Conservation (phyloP, 345 rosid species). For the Sonneratia caseolaris region DNA sequence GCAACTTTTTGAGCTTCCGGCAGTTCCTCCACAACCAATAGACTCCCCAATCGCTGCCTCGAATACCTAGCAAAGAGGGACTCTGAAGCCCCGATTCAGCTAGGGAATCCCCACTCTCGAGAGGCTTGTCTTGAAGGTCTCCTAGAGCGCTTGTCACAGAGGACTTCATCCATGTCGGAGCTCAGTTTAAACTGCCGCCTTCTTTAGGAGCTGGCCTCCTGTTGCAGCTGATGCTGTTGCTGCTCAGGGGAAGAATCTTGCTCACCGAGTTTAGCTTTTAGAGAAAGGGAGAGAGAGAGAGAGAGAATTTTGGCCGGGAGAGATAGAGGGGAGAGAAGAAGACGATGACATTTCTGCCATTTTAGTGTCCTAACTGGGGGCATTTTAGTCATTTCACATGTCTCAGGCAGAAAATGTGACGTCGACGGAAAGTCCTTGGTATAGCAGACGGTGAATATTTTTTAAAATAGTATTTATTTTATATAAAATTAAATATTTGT, state of each 20-base stretch:
- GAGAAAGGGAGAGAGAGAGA: background rate
- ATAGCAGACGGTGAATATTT: no score
- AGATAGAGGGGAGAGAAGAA: background rate
- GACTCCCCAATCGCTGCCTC: slow-evolving; percentile 40
- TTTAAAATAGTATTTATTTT: no score
- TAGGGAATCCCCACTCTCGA: slow-evolving; percentile 24
- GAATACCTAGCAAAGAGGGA: slow-evolving; percentile 45
- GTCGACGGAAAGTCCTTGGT: no score
- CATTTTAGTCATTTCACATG: no score
- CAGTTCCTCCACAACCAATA: slow-evolving; percentile 64
- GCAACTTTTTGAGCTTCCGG: slow-evolving; percentile 45
- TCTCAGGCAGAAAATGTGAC: no score
- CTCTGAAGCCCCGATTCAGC: slow-evolving; percentile 44
- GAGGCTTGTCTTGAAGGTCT: slow-evolving; percentile 11
- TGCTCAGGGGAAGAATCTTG: background rate
- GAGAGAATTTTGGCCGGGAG: background rate
- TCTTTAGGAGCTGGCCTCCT: background rate
- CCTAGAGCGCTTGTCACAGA: slow-evolving; percentile 69
- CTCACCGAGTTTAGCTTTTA: background rate
- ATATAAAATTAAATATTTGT: no score
- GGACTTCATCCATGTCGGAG: slow-evolving; percentile 36
- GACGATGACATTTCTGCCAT: no score
- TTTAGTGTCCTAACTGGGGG: no score
- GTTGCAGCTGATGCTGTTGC: background rate
- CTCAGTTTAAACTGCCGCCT: background rate